Percentiles rank a stretch among this genome's conserved stretches.
Conservation (phyloP, 345 rosid species). For the Moricandia moricandioides region DNA sequence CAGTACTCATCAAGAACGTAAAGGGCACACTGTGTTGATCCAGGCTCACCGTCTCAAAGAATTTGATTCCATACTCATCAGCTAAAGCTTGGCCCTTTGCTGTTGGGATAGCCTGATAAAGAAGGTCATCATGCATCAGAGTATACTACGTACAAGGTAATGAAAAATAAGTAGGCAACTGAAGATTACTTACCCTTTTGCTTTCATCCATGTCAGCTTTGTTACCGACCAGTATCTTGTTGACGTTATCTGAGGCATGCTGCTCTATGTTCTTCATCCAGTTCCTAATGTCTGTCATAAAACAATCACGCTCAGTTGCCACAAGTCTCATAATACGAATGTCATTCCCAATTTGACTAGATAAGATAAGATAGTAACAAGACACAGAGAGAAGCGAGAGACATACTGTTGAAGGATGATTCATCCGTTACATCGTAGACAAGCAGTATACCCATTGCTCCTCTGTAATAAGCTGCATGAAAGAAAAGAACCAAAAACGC, state of each 20-base stretch:
- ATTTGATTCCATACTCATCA: conserved; percentile 57
- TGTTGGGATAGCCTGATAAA: conserved; percentile 53
- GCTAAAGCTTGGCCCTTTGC: conserved; percentile 59
- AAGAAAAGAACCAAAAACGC: neutral
- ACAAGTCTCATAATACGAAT: neutral
- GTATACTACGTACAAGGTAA: neutral
- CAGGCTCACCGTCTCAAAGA: conserved; percentile 64
- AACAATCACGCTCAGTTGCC: neutral
- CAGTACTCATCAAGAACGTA: neutral
- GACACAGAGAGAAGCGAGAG: neutral
- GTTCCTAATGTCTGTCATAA: conserved; percentile 72
- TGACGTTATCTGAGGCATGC: conserved; percentile 95
- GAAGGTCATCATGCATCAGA: neutral
- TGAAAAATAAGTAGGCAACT: neutral
- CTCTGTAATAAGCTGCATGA: conserved; percentile 81
- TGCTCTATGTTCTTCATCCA: conserved; percentile 99
- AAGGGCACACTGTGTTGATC: too few species aligned
- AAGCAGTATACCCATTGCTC: conserved; percentile 94
- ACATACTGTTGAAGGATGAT: conserved; percentile 83
- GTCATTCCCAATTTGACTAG: neutral
- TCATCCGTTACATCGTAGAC: conserved; percentile 94
- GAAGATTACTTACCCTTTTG: conserved; percentile 60
- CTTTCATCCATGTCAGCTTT: conserved; percentile 99
- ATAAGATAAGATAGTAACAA: neutral
- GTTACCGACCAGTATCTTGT: conserved; percentile 90